These are phyloP conservation scores for Pyrenochaeta sp. DNA, from an alignment of 2,329 filamentous ascomycete genomes.

Conservation along the genomic window DNA sequence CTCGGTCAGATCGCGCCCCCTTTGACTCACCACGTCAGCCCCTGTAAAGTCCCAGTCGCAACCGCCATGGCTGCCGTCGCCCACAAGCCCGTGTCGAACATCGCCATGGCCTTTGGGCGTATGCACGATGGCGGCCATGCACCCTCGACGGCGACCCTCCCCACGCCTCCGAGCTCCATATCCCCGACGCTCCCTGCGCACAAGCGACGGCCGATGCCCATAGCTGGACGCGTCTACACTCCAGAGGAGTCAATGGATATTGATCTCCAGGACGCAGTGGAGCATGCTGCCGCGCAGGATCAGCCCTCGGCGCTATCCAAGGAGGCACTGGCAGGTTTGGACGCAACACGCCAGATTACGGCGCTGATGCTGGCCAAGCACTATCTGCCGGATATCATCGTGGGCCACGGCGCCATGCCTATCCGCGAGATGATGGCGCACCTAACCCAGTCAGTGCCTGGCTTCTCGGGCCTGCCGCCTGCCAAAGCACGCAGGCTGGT, in stretches of 20 bases:
- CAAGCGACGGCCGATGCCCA: slow-evolving; percentile 68
- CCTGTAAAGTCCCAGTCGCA: slow-evolving; percentile 21
- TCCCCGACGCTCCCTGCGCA: slow-evolving; percentile 87
- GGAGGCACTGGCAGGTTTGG: slow-evolving; percentile 64
- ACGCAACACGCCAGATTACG: slow-evolving; percentile 84
- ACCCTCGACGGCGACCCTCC: slow-evolving; percentile 63
- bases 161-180: slow-evolving; percentile 94
- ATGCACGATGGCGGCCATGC: slow-evolving; percentile 41
- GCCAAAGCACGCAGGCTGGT: slow-evolving; percentile 90
- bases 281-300: slow-evolving; percentile 58
- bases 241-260: slow-evolving; percentile 75
- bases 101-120: slow-evolving; percentile 49
- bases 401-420: slow-evolving; percentile 87
- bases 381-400: slow-evolving; percentile 88
- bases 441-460: slow-evolving; percentile 90
- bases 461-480: slow-evolving; percentile 87
- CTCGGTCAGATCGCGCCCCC: slow-evolving; percentile 16
- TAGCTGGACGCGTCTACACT: slow-evolving; percentile 55
- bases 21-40: slow-evolving; percentile 42
- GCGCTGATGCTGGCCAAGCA: slow-evolving; percentile 85
- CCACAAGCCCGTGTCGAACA: slow-evolving; percentile 51
- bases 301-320: slow-evolving; percentile 56
- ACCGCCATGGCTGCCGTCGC: slow-evolving; percentile 48
- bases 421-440: slow-evolving; percentile 97
- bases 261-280: slow-evolving; percentile 77